Percentiles rank a stretch among this genome's conserved stretches.
phyloP scores from a whole-genome alignment of 2,329 filamentous ascomycete genomes.

The Fusarium sterilihyphosum region DNA sequence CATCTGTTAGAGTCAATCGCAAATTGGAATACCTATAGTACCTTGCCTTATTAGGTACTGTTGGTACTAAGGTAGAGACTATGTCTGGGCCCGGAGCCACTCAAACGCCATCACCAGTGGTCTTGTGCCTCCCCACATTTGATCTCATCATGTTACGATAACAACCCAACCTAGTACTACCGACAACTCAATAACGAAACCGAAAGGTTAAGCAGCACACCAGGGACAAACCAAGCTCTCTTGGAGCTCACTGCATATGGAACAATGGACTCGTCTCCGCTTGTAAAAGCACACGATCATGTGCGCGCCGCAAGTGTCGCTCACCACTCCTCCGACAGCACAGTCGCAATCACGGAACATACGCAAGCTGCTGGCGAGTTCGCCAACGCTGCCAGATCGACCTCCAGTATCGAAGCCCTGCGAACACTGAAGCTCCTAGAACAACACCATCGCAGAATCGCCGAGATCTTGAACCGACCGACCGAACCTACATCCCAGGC shows the following conservation, averaged over 20 bases:
- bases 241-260: conserved; percentile 5
- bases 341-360: conserved; percentile 87
- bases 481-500: conserved; percentile 54
- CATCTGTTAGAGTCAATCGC: background rate
- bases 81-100: background rate
- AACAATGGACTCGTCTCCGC: conserved; percentile 52
- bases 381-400: conserved; percentile 79
- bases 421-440: conserved; percentile 87
- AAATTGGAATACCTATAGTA: background rate
- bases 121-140: conserved; percentile 35
- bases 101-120: background rate
- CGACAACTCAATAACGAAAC: background rate
- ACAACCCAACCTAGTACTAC: background rate
- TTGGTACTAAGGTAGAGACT: no score
- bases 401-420: conserved; percentile 75
- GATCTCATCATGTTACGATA: conserved; percentile 31
- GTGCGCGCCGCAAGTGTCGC: conserved; percentile 85
- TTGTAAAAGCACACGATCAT: conserved; percentile 82
- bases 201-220: conserved; percentile 1
- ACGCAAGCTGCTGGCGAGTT: conserved; percentile 90
- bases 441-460: conserved; percentile 85
- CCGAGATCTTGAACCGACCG: conserved; percentile 80
- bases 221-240: background rate
- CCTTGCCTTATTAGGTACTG: background rate
- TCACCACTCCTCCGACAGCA: conserved; percentile 77